Conservation (phyloP, 164 flowering plant genomes). For the Nelumbo lutea region DNA sequence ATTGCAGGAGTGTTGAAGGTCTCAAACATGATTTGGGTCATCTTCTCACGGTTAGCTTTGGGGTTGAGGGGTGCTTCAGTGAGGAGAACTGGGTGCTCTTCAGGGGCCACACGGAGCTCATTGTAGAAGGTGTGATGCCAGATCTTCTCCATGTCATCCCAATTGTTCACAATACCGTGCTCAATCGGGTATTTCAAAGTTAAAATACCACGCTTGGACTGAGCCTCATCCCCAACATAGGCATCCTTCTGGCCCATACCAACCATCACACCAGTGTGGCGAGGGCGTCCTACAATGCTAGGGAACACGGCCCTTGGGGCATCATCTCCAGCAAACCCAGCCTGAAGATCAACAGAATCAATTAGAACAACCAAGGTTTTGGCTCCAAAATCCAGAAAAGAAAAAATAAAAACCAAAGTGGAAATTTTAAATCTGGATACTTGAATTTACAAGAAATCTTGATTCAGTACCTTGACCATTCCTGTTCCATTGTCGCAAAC, state of each 20-base stretch:
- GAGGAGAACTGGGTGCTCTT: conserved; percentile 72
- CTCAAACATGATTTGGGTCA: conserved; percentile 80
- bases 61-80: conserved; percentile 79
- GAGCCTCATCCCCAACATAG: conserved; percentile 79
- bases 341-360: conserved; percentile 27
- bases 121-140: conserved; percentile 73
- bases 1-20: conserved; percentile 75
- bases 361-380: background rate
- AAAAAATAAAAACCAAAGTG: background rate
- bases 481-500: conserved; percentile 21
- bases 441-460: background rate
- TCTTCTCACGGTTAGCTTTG: conserved; percentile 73
- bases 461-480: conserved; percentile 16
- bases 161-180: conserved; percentile 54
- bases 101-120: conserved; percentile 81
- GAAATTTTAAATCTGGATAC: too few species aligned
- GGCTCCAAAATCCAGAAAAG: background rate
- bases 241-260: conserved; percentile 90
- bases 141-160: conserved; percentile 61
- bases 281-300: conserved; percentile 74
- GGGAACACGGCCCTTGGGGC: conserved; percentile 81
- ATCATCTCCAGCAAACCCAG: conserved; percentile 86
- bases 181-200: conserved; percentile 61
- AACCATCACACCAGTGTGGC: conserved; percentile 87
- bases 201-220: conserved; percentile 75